Evolutionary conservation across 345 rosid species (phyloP).

Genomic region (Arabis hirsuta): DNA sequence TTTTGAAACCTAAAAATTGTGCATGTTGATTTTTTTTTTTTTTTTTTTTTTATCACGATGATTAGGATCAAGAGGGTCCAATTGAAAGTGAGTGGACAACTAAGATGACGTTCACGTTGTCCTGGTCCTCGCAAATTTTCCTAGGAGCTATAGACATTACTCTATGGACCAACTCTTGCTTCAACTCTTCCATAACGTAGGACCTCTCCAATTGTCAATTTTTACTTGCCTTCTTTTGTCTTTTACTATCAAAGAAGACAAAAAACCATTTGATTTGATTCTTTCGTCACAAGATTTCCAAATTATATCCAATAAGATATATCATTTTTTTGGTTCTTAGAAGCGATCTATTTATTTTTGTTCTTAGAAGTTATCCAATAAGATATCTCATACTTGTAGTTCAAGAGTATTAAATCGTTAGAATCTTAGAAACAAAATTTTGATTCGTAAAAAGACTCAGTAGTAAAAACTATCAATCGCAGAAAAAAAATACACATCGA

Average conservation of each 20-base stretch:
- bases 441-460: background rate
- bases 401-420: background rate
- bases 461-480: background rate
- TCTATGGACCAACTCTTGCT: constrained; percentile 36
- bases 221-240: constrained; percentile 28
- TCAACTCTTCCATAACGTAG: constrained; percentile 40
- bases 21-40: background rate
- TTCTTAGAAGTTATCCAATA: too few species aligned
- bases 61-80: constrained; percentile 24
- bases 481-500: background rate
- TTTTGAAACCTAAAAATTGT: background rate
- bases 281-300: background rate
- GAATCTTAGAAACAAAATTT: background rate
- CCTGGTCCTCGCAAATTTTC: constrained; percentile 19
- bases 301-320: background rate
- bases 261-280: background rate
- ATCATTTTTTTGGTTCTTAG: too few species aligned
- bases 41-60: background rate
- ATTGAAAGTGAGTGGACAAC: constrained; percentile 34
- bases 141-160: constrained; percentile 31
- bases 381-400: background rate
- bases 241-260: constrained; percentile 21
- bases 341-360: too few species aligned
- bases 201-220: constrained; percentile 27
- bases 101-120: constrained; percentile 35